Conservation (phyloP, 2,329 filamentous ascomycete genomes). For the Diplodia scrobiculata region DNA sequence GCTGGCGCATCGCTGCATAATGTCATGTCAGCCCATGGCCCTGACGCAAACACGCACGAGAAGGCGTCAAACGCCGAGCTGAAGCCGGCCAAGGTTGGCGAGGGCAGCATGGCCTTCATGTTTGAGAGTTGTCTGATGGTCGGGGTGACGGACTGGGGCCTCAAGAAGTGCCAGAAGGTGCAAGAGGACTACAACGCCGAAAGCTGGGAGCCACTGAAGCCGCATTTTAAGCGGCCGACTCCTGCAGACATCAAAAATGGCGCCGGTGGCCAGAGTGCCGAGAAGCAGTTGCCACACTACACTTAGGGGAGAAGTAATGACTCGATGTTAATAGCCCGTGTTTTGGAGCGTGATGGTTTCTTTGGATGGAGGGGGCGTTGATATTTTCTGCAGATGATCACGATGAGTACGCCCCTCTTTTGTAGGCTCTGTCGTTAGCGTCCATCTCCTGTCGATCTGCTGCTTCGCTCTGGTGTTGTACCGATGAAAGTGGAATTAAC, state of each 20-base stretch:
- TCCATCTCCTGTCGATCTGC: background rate
- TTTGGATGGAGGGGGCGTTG: background rate
- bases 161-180: conserved; percentile 69
- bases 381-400: background rate
- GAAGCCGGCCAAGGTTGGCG: conserved; percentile 61
- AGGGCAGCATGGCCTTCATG: conserved; percentile 69
- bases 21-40: conserved; percentile 71
- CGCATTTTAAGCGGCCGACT: conserved; percentile 44
- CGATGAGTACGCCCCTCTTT: background rate
- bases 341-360: background rate
- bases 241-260: conserved; percentile 2
- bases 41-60: conserved; percentile 61
- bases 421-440: background rate
- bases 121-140: conserved; percentile 69
- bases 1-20: conserved; percentile 69
- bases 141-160: conserved; percentile 71
- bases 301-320: background rate
- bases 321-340: background rate
- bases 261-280: background rate
- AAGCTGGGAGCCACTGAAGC: conserved; percentile 67
- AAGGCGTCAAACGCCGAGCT: conserved; percentile 59
- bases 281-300: background rate
- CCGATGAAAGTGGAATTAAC: background rate
- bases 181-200: conserved; percentile 76
- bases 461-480: background rate